Conservation (phyloP, 495 filamentous ascomycete species). For the Hypoxylon rickii region DNA sequence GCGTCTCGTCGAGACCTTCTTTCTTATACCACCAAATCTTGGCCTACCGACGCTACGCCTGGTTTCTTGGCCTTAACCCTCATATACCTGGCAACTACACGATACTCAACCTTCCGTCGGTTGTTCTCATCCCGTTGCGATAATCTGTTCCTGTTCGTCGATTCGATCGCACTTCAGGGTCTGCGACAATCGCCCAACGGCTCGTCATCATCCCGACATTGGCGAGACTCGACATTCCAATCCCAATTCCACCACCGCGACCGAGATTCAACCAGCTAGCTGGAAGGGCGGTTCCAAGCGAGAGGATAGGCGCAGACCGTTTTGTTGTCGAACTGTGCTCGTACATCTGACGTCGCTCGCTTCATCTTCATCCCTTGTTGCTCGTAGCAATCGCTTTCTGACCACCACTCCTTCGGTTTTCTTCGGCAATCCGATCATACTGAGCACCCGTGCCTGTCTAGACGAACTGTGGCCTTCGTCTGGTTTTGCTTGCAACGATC, state of each 20-base stretch:
- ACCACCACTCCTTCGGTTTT: conserved; percentile 11
- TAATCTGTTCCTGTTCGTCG: conserved; percentile 9
- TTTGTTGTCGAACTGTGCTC: conserved; percentile 20
- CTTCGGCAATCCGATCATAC: conserved; percentile 5
- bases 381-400: no score
- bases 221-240: conserved; percentile 34
- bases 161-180: conserved; percentile 22
- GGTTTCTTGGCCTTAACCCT: conserved; percentile 13
- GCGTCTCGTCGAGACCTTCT: conserved; percentile 9
- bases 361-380: conserved; percentile 32
- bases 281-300: conserved; percentile 2
- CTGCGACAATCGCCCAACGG: conserved; percentile 19
- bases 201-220: conserved; percentile 9
- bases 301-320: conserved; percentile 28
- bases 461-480: conserved; percentile 13
- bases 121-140: conserved; percentile 12
- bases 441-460: not conserved
- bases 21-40: conserved; percentile 12
- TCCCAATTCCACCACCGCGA: conserved; percentile 14
- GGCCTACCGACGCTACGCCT: conserved; percentile 14
- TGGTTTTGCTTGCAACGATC: conserved; percentile 11
- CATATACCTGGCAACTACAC: conserved; percentile 12
- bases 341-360: conserved; percentile 35
- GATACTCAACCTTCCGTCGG: conserved; percentile 1
- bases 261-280: conserved; percentile 21